Conservation (phyloP, 371 early-diverging fungal species). For the Mortierella sp. region DNA sequence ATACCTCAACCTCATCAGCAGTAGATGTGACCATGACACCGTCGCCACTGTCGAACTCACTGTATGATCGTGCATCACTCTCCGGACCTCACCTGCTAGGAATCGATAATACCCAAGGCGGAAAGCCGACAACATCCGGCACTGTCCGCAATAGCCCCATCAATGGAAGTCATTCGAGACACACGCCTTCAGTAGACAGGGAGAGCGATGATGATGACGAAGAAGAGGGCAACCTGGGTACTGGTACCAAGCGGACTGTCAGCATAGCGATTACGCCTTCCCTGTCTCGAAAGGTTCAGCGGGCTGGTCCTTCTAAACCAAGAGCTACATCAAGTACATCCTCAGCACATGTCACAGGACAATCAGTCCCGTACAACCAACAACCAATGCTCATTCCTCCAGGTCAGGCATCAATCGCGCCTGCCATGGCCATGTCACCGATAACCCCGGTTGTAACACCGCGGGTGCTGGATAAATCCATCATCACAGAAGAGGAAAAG, state of each 20-base stretch:
- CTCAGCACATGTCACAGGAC: not conserved
- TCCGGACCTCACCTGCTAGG: not conserved
- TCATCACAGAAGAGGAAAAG: constrained; percentile 71
- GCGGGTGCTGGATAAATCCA: constrained; percentile 55
- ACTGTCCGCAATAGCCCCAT: not conserved
- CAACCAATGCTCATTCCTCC: constrained; percentile 8
- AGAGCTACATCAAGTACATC: not conserved
- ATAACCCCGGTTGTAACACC: constrained; percentile 1
- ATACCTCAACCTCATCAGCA: not conserved
- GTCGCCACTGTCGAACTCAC: constrained; percentile 15
- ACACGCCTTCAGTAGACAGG: not conserved
- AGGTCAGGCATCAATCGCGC: constrained; percentile 1
- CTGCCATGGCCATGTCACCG: constrained; percentile 13
- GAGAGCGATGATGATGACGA: constrained; percentile 26
- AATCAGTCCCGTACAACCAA: constrained; percentile 7
- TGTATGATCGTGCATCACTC: not conserved
- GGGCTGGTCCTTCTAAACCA: constrained; percentile 4
- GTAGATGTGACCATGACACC: constrained; percentile 7
- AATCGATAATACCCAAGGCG: not conserved
- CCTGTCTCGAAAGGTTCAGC: constrained; percentile 15
- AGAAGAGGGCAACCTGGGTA: constrained; percentile 44
- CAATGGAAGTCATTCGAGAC: not conserved
- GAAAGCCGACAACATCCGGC: not conserved
- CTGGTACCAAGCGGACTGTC: constrained; percentile 5
- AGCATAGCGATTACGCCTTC: not conserved